Base-by-base conservation (phyloP, 1,284 basidiomycete genomes). In the Pyrrhoderma lamaoense region DNA sequence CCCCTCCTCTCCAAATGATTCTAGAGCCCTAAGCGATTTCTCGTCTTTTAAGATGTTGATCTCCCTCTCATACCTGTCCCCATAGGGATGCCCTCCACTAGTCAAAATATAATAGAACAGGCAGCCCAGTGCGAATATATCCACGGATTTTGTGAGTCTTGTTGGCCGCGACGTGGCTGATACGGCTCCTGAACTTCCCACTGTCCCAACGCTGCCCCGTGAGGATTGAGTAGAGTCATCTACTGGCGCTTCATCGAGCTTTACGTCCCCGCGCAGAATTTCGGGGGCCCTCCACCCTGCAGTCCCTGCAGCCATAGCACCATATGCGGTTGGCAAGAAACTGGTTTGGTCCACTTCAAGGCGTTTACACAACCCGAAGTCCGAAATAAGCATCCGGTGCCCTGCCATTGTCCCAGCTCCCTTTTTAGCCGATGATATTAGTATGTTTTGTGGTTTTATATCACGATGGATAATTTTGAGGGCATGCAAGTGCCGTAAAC, bases 381-480 rank as follows among this genome's bases (percentile, higher is more conserved):
- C 93, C 1, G 92, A 95, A 52, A 96, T 94, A 44, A 96, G 72
- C 90, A 96, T 93, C 38, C 89, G 73, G 58, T 93, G 80, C 1
- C 74, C 74, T n/a, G 64, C 67, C 56, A 67, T 70, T 57, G 66
- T 67, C n/a, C 70, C 69, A 31, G 64, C 64, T 19, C 79, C 75
- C 50, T 76, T 72, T 62, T 84, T 85, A 14, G 80, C 78, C 21
- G 73, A 70, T 4, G 88, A 90, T n/a, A 98, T 79, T 7, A 99
- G 77, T 52, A 99, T 98, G 64, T 99, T 99, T 67, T 96, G 94
- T 3, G 95, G 95, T 64, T 99, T 99, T 68, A 99, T 96, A 65
- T 99, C 95, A 23, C 96, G 83, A 70, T 99, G 96, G 19, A 99
- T 85, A 58, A 99, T 91, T 69, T 96, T 97, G 61, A 99, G 80